These are phyloP conservation scores for grape (Vitis vinifera) DNA, from an alignment of 164 flowering plant species.

Conservation along the genomic window ASM3070453v1 NC_081822.1:10328501-10329000, in stretches of 20 bases:
- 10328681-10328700: slow-evolving; percentile 56
- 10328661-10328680: slow-evolving; percentile 30
- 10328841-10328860: slow-evolving; percentile 29
- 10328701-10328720: slow-evolving; percentile 57
- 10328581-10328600: slow-evolving; percentile 67
- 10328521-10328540: slow-evolving; percentile 43
- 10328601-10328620: slow-evolving; percentile 58
- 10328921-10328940: not conserved
- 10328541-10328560: slow-evolving; percentile 51
- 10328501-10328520: no score
- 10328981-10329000: no score
- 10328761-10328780: slow-evolving; percentile 53
- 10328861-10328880: slow-evolving; percentile 33
- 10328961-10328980: no score
- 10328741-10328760: slow-evolving; percentile 62
- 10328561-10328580: slow-evolving; percentile 48
- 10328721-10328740: slow-evolving; percentile 68
- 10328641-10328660: slow-evolving; percentile 31
- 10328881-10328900: slow-evolving; percentile 40
- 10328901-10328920: slow-evolving; percentile 11
- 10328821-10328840: slow-evolving; percentile 27
- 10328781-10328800: slow-evolving; percentile 42
- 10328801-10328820: slow-evolving; percentile 28
- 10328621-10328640: slow-evolving; percentile 43
- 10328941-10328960: no score